A percentile compares a stretch with the other conserved stretches of the same genome.
Conservation (phyloP, 2,329 filamentous ascomycete genomes). For the Colletotrichum costaricense region DNA sequence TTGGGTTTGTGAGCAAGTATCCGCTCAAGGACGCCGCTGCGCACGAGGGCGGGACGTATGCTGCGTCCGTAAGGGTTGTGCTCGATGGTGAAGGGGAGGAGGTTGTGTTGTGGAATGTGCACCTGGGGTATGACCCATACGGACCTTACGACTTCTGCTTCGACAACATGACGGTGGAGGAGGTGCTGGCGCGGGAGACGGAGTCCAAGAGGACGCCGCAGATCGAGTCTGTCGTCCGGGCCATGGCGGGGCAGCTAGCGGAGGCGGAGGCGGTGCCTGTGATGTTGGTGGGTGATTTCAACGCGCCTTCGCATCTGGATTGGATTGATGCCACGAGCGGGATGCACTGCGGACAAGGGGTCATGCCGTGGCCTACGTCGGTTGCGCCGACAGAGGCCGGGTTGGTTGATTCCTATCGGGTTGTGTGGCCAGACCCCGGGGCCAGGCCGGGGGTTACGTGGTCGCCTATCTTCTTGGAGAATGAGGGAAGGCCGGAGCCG, state of each 20-base stretch:
- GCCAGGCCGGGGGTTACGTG: slow-evolving; percentile 49
- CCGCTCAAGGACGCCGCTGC: slow-evolving; percentile 47
- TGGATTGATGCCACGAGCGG: slow-evolving; percentile 47
- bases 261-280: slow-evolving; percentile 47
- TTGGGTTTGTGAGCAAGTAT: slow-evolving; percentile 51
- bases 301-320: slow-evolving; percentile 57
- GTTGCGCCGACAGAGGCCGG: slow-evolving; percentile 47
- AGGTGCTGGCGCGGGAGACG: slow-evolving; percentile 48
- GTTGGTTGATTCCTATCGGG: slow-evolving; percentile 53
- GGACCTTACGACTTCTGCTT: slow-evolving; percentile 58
- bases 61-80: slow-evolving; percentile 47
- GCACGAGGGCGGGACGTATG: slow-evolving; percentile 38
- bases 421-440: slow-evolving; percentile 48
- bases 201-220: slow-evolving; percentile 50
- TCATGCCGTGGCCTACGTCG: slow-evolving; percentile 53
- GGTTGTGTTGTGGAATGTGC: slow-evolving; percentile 50
- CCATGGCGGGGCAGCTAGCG: slow-evolving; percentile 46
- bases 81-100: slow-evolving; percentile 46
- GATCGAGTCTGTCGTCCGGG: slow-evolving; percentile 47
- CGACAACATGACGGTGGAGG: slow-evolving; percentile 44
- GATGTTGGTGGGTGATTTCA: slow-evolving; percentile 54
- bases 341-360: slow-evolving; percentile 49
- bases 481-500: slow-evolving; percentile 47
- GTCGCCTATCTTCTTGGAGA: slow-evolving; percentile 52
- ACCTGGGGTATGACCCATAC: slow-evolving; percentile 52